A percentile compares a stretch with the other conserved stretches of the same genome.
Evolutionary conservation across 129 eudicot species (phyloP).

Genomic region (Lactuca saligna): DNA sequence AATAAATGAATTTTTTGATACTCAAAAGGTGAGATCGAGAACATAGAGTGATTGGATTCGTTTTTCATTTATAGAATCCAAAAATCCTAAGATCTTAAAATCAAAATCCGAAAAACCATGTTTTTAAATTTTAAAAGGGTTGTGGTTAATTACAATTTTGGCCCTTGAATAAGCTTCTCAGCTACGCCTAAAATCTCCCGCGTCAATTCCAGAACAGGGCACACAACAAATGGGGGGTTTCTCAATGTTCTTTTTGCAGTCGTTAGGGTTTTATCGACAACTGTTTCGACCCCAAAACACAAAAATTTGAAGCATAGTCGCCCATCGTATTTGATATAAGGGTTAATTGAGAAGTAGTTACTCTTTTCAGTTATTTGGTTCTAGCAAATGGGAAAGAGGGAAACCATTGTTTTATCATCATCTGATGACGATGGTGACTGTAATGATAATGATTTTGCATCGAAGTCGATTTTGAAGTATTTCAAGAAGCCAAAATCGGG

Average conservation of each 20-base stretch:
- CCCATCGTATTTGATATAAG: neutral
- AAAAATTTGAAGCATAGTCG: neutral
- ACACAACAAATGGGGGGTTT: conserved; percentile 13
- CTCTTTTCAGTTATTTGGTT: conserved; percentile 7
- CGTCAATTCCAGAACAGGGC: conserved; percentile 15
- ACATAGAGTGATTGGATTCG: no score
- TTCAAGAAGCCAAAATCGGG: conserved; percentile 33
- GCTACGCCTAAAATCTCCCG: conserved; percentile 27
- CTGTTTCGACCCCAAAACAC: conserved; percentile 1
- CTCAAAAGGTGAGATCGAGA: no score
- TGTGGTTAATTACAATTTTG: conserved; percentile 1
- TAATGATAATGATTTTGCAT: conserved; percentile 21
- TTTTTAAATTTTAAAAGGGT: neutral
- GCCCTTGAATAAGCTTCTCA: conserved; percentile 23
- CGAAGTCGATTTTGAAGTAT: conserved; percentile 13
- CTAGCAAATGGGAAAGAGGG: conserved; percentile 44
- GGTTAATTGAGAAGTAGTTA: neutral
- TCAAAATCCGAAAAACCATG: no score
- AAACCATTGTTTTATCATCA: conserved; percentile 49
- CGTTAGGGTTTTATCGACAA: conserved; percentile 23
- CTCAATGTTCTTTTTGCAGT: neutral
- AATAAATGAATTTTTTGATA: no score
- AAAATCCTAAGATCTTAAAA: no score
- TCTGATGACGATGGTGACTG: conserved; percentile 43
- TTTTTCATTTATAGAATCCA: no score